A percentile compares a stretch with the other conserved stretches of the same genome.
Evolutionary conservation across 1,139 yeast genomes (phyloP).

Genomic region (Schwanniomyces etchellsii): DNA sequence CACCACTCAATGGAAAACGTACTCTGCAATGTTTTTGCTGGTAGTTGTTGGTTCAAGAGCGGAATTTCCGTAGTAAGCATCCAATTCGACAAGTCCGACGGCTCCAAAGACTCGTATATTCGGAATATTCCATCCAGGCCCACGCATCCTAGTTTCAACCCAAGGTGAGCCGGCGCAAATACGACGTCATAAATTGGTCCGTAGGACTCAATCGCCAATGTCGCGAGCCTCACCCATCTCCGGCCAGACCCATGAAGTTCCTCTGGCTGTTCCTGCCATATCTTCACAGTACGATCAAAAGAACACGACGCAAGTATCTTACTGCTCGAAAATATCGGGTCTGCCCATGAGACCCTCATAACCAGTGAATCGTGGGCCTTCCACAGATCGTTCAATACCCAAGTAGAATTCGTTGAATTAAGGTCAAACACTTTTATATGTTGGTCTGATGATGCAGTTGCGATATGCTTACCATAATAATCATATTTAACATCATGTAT

Average conservation of each 20-base stretch:
- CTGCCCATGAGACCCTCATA: slow-evolving; percentile 84
- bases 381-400: slow-evolving; percentile 86
- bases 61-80: slow-evolving; percentile 65
- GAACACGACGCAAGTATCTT: slow-evolving; percentile 78
- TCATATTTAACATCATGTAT: slow-evolving; percentile 86
- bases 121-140: slow-evolving; percentile 88
- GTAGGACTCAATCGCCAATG: slow-evolving; percentile 69
- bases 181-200: slow-evolving; percentile 89
- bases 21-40: slow-evolving; percentile 79
- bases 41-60: slow-evolving; percentile 52
- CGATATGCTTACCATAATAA: slow-evolving; percentile 83
- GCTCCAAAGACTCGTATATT: slow-evolving; percentile 84
- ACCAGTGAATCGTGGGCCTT: slow-evolving; percentile 91
- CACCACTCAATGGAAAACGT: slow-evolving; percentile 92
- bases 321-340: slow-evolving; percentile 82
- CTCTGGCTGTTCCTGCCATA: slow-evolving; percentile 88
- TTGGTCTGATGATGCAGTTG: slow-evolving; percentile 91
- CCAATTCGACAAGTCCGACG: slow-evolving; percentile 82
- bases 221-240: slow-evolving; percentile 73
- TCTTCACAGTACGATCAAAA: slow-evolving; percentile 79
- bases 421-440: slow-evolving; percentile 82
- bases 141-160: slow-evolving; percentile 77
- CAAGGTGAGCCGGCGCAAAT: slow-evolving; percentile 84
- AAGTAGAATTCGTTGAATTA: slow-evolving; percentile 49
- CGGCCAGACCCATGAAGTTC: slow-evolving; percentile 72